Base-by-base conservation (phyloP, 2,329 filamentous ascomycete genomes). In the Xylaria sp. region DNA sequence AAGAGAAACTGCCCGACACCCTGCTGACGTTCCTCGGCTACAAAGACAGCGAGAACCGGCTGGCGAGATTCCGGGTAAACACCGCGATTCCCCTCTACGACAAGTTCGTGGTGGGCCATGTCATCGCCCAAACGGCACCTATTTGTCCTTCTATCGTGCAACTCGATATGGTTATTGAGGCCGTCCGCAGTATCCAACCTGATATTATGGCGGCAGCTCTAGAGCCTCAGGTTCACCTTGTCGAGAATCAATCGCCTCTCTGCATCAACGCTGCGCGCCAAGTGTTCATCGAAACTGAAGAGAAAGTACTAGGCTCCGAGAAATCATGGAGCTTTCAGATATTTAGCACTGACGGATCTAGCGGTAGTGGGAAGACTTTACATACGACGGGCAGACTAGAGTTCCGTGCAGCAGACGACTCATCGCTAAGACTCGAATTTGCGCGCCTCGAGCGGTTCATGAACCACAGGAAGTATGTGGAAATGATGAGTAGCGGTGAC, bases 21-120 rank as follows among this genome's bases (percentile, higher is more conserved):
- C 71, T 80, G 1, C 76, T 67, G 25, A 77, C 73, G 7, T 80
- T 81, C 58, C 39, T 78, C 3, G 76, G 74, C 9, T 80, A 74
- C 58, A 71, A 76, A 52, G 69, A 74, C 58, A 39, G 44, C 18
- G 50, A 66, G 15, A 68, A 61, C 72, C 75, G 39, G 65, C 52
- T 58, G 2, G 78, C 79, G 0, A 75, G 78, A 0, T 86, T 86
- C 78, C 77, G 77, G 0, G 76, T 86, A 74, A 83, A 84, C 69
- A 83, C 82, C 0, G 65, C 46, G 2, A 76, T 70, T 0, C 63
- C 77, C 0, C 74, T 79, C 41, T 87, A 81, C 70, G 57, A 80
- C 25, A 37, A 70, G 0, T 65, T 81, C 2, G 57, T 85, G 0
- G 64, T 73, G 0, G 80, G 79, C 8, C 84, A 87, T 66, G 51